Evolutionary conservation across 75 land plant species (phyloP).

Genomic region (Cryptomeria japonica): DNA sequence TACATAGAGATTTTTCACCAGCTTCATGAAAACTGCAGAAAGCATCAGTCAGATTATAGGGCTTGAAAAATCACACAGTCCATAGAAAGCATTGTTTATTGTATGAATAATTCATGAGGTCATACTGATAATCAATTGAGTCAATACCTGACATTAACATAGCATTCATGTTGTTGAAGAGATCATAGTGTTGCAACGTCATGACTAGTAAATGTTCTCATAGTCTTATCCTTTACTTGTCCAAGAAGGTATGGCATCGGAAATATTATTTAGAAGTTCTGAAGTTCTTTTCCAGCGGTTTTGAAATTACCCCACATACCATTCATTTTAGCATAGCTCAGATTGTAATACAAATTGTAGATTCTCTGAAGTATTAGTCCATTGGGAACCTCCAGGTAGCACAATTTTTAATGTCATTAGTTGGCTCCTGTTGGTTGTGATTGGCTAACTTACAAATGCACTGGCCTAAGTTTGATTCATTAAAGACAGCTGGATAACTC

Average conservation of each 20-base stretch:
- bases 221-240: background rate
- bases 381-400: background rate
- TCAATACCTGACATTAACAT: background rate
- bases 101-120: background rate
- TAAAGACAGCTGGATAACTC: background rate
- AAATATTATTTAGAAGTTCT: background rate
- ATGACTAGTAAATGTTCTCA: background rate
- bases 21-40: background rate
- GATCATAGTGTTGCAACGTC: background rate
- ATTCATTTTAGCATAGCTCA: background rate
- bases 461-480: background rate
- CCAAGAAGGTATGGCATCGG: background rate
- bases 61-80: background rate
- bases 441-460: background rate
- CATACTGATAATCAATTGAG: background rate
- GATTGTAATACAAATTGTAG: background rate
- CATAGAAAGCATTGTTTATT: background rate
- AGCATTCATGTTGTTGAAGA: background rate
- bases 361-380: background rate
- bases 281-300: background rate
- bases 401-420: background rate
- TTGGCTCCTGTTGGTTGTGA: conserved; percentile 2
- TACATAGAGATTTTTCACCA: background rate
- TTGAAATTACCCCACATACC: background rate
- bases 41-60: background rate